Percentiles rank a stretch among this genome's conserved stretches.
Evolutionary conservation across 208 protist species (phyloP).

Genomic region (Trypanosomatidae sp.): DNA sequence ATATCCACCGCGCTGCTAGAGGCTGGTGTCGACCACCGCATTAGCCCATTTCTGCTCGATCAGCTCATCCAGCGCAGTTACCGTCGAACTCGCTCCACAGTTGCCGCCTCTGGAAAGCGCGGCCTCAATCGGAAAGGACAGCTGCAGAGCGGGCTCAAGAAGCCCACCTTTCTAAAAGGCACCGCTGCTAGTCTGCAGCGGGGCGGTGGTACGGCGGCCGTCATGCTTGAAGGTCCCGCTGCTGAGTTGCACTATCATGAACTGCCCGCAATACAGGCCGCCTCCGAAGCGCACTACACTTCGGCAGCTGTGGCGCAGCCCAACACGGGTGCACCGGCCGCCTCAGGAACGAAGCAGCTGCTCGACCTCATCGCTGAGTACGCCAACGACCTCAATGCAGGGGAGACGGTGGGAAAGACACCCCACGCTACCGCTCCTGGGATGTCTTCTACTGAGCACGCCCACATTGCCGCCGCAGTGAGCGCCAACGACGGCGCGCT

Average conservation of each 20-base stretch:
- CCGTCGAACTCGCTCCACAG: constrained; percentile 4
- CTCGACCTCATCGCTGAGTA: constrained; percentile 17
- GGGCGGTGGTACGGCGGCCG: neutral
- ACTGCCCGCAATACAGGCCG: constrained; percentile 17
- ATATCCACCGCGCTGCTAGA: constrained; percentile 25
- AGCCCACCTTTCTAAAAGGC: neutral
- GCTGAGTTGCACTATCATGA: constrained; percentile 23
- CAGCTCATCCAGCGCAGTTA: constrained; percentile 20
- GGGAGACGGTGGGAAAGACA: neutral
- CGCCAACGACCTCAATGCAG: constrained; percentile 1
- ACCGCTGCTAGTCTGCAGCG: neutral
- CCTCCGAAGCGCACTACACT: constrained; percentile 11
- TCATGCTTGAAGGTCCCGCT: neutral
- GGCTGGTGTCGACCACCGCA: constrained; percentile 27
- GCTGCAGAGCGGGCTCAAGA: neutral
- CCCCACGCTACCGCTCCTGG: neutral
- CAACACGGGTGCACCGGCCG: too few relatives aligned
- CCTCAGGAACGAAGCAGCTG: neutral
- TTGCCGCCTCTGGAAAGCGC: constrained; percentile 7
- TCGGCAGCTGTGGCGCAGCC: neutral
- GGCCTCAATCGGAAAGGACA: neutral
- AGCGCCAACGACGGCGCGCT: constrained; percentile 45
- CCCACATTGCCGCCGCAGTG: constrained; percentile 36
- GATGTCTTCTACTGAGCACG: constrained; percentile 24
- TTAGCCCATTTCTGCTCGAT: constrained; percentile 17